Evolutionary conservation across 2,329 filamentous ascomycete genomes (phyloP).

Genomic region (Fusarium setosum): DNA sequence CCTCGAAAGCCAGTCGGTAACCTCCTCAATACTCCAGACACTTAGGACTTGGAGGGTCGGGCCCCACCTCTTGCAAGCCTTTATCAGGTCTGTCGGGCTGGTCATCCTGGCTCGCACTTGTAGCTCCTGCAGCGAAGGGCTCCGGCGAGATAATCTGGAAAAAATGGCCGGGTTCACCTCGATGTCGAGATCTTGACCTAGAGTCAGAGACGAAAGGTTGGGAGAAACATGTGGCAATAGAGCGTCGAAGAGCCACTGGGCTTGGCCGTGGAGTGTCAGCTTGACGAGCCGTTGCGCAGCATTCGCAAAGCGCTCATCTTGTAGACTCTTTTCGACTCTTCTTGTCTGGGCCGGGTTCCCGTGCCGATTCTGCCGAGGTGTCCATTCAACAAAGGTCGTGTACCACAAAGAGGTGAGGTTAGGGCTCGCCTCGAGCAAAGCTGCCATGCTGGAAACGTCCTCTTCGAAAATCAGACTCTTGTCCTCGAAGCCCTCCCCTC

Average conservation of each 20-base stretch:
- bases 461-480: neutral
- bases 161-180: neutral
- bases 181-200: neutral
- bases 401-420: conserved; percentile 6
- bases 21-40: neutral
- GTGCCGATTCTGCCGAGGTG: neutral
- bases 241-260: neutral
- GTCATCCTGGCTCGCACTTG: neutral
- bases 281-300: neutral
- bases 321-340: neutral
- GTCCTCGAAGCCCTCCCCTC: neutral
- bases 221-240: neutral
- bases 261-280: neutral
- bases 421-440: conserved; percentile 16
- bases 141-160: neutral
- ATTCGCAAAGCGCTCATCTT: neutral
- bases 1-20: neutral
- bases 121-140: conserved; percentile 5
- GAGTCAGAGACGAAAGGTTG: neutral
- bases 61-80: conserved; percentile 15
- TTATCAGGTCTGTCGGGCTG: neutral
- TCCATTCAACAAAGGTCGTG: neutral
- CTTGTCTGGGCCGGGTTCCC: neutral
- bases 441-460: conserved; percentile 1
- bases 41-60: conserved; percentile 6